Evolutionary conservation across 129 eudicot genomes (phyloP), one percentile per base, ranked within the genome.

Genomic region (Solidago caesia): DNA sequence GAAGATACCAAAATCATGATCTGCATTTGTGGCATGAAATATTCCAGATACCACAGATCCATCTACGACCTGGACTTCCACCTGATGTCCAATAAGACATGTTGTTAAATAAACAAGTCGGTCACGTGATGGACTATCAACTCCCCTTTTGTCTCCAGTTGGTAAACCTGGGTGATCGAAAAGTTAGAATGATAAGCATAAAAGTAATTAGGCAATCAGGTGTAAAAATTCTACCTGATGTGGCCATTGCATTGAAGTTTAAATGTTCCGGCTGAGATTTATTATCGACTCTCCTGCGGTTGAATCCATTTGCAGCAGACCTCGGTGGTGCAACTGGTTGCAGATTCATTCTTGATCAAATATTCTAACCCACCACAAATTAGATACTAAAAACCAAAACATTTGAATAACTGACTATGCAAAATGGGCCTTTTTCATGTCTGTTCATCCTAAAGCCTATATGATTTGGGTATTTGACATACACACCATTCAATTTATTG

Each of bases 31-130:
- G 6, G 96, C 86, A 77, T 92, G 96, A 70, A 89, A 89, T 76
- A 92, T 81, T 64, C 96, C 96, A 56, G 92, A 84, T 82, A 72
- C 86, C 7, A 88, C 75, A 67, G 96, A 87, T 52, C 98, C 98
- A 85, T 92, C 92, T 52, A 60, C 16, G 74, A 90, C 87, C 81
- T 92, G 96, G 67, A 90, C 95, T 59, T 93, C 97, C 75, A 93
- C 96, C 25, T 85, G 89, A 79, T 88, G 97, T 64, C 98, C 98
- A 68, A 93, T 83, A 61, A 90, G 85, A 71, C 96, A 88, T 62
- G 97, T 76, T 44, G 91, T 82, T 60, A 88, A 58, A 81, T 90
- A 93, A 81, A 93, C 85, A 33, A 93, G 85, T n/a, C 91, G 81
- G 21, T 93, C 92, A 44, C 78, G 85, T 61, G 89, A 81, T 72